Evolutionary conservation across 2,329 filamentous ascomycete species (phyloP).

Genomic region (Xylaria sp.): DNA sequence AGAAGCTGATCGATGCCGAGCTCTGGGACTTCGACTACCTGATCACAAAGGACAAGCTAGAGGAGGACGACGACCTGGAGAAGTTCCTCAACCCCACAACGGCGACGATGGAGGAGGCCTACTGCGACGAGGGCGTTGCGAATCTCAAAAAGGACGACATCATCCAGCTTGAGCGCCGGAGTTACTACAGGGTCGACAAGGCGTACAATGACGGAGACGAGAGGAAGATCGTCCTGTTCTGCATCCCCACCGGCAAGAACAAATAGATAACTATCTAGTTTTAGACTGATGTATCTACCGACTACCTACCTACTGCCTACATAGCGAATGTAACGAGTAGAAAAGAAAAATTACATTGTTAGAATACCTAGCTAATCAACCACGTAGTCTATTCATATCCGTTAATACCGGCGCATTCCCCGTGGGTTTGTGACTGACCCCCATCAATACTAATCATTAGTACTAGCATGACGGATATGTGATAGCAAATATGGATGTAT

Average conservation of each 20-base stretch:
- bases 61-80: constrained; percentile 87
- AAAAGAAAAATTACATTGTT: not conserved
- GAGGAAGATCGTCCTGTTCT: constrained; percentile 66
- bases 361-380: not conserved
- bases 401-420: not conserved
- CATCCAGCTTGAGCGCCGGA: constrained; percentile 93
- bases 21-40: constrained; percentile 96
- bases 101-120: constrained; percentile 76
- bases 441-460: not conserved
- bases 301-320: not conserved
- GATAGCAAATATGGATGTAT: not conserved
- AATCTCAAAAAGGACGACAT: constrained; percentile 87
- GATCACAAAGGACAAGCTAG: constrained; percentile 93
- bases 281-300: not conserved
- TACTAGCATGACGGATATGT: not conserved
- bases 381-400: too few species aligned
- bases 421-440: not conserved
- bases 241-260: constrained; percentile 67
- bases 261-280: constrained; percentile 54
- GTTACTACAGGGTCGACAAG: constrained; percentile 89
- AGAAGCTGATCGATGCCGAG: constrained; percentile 83
- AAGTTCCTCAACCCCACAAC: constrained; percentile 83
- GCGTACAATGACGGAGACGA: constrained; percentile 64
- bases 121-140: constrained; percentile 84
- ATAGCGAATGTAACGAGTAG: constrained; percentile 16